These are phyloP conservation scores for Monascus ruber DNA, from an alignment of 2,329 filamentous ascomycete genomes.

Conservation along the genomic window DNA sequence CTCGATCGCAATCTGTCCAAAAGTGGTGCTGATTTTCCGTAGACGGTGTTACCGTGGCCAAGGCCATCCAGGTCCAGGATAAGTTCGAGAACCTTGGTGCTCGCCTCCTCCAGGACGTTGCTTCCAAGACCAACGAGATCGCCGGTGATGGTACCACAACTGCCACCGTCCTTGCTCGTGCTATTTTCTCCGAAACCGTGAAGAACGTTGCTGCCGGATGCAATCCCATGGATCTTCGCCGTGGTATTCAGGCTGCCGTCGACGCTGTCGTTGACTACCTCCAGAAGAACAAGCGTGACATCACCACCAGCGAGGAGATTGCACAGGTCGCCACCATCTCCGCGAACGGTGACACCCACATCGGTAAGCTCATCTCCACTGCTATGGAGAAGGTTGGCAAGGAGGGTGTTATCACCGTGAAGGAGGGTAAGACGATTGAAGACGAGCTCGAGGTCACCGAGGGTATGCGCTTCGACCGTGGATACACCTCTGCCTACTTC, in stretches of 20 bases:
- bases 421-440: conserved; percentile 97
- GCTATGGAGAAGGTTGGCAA: conserved; percentile 99
- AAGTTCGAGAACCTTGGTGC: conserved; percentile 99
- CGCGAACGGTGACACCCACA: conserved; percentile 91
- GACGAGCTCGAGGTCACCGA: conserved; percentile 98
- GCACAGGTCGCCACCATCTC: conserved; percentile 97
- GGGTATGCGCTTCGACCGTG: conserved; percentile 99
- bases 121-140: conserved; percentile 97
- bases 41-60: conserved; percentile 85
- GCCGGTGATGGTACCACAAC: conserved; percentile 98
- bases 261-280: conserved; percentile 90
- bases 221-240: conserved; percentile 98
- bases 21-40: conserved; percentile 11
- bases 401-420: conserved; percentile 99
- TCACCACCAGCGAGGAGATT: conserved; percentile 94
- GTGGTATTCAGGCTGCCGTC: conserved; percentile 93
- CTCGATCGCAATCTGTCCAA: neutral
- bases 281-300: conserved; percentile 91
- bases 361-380: conserved; percentile 89
- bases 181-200: conserved; percentile 99
- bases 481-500: conserved; percentile 98
- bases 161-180: conserved; percentile 88
- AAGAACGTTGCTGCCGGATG: conserved; percentile 99
- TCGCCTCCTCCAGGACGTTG: conserved; percentile 91
- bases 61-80: conserved; percentile 86